A percentile compares a stretch with the other conserved stretches of the same genome.
Evolutionary conservation across 768 basidiomycete genomes (phyloP).

Genomic region (Cytidiella melzeri): DNA sequence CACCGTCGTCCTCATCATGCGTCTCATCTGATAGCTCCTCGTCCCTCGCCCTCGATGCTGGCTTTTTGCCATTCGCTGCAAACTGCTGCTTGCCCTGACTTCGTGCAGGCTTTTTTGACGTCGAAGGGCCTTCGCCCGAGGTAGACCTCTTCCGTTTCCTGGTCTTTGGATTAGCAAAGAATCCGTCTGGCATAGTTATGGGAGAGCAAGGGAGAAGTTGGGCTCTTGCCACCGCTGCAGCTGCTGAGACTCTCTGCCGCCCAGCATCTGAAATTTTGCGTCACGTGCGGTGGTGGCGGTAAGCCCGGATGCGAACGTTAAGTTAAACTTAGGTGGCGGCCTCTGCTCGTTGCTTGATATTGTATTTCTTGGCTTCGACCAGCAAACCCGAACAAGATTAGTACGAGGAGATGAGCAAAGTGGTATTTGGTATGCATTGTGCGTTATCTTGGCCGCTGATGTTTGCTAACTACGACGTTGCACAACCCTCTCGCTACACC

Average conservation of each 20-base stretch:
- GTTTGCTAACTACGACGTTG: neutral
- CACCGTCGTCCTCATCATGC: conserved; percentile 40
- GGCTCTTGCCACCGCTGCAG: neutral
- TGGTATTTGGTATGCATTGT: conserved; percentile 13
- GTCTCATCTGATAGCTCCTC: conserved; percentile 70
- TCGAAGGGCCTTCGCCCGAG: conserved; percentile 25
- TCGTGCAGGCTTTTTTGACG: conserved; percentile 25
- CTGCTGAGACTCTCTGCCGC: neutral
- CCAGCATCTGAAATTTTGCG: neutral
- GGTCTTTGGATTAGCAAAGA: conserved; percentile 60
- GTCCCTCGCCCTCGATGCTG: conserved; percentile 26
- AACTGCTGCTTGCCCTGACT: conserved; percentile 21
- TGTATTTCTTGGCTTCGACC: too few species aligned
- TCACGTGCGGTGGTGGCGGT: too few species aligned
- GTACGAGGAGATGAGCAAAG: conserved; percentile 23
- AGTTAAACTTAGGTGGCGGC: too few species aligned
- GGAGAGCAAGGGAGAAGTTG: neutral
- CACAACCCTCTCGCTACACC: neutral
- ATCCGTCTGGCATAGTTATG: conserved; percentile 89
- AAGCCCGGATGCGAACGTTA: too few species aligned
- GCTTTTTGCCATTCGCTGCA: neutral
- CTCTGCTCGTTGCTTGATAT: too few species aligned
- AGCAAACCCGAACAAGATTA: too few species aligned
- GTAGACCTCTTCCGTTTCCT: conserved; percentile 57
- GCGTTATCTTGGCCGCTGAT: neutral